These are phyloP conservation scores for Talaromyces nanjingensis DNA, from an alignment of 495 filamentous ascomycete genomes.

Conservation along the genomic window DNA sequence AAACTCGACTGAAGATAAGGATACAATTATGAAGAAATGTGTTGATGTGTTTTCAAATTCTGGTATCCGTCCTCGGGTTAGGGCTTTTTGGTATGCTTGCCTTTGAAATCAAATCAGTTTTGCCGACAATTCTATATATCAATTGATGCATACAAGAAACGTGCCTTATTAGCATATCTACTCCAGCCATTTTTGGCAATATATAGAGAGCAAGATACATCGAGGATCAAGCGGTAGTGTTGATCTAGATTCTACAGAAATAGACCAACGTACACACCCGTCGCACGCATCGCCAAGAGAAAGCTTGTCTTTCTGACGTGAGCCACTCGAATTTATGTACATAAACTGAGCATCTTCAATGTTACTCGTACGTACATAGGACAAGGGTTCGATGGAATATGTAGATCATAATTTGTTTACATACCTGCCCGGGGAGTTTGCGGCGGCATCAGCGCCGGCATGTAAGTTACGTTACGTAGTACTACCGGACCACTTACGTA, in stretches of 20 bases:
- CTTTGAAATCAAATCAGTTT: background rate
- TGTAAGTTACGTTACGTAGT: background rate
- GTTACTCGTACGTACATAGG: background rate
- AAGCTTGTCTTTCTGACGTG: conserved; percentile 1
- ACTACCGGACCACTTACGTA: background rate
- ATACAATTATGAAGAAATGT: background rate
- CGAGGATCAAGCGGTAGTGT: background rate
- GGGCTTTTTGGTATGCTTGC: background rate
- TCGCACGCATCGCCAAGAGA: background rate
- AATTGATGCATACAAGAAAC: background rate
- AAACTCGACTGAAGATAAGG: background rate
- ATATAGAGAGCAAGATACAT: background rate
- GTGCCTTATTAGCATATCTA: background rate
- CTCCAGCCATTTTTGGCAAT: background rate
- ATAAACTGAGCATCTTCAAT: background rate
- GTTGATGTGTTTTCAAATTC: background rate
- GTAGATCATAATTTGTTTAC: background rate
- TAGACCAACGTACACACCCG: background rate
- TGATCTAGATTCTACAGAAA: background rate
- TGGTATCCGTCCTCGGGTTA: background rate
- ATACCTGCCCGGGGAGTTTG: background rate
- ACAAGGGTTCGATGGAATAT: background rate
- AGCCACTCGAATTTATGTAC: background rate
- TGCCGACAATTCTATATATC: background rate
- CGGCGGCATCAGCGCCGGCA: background rate